A percentile compares a stretch with the other conserved stretches of the same genome.
These are phyloP conservation scores for Epicoccum sorghinum DNA, from an alignment of 2,329 filamentous ascomycete species.

Conservation along the genomic window DNA sequence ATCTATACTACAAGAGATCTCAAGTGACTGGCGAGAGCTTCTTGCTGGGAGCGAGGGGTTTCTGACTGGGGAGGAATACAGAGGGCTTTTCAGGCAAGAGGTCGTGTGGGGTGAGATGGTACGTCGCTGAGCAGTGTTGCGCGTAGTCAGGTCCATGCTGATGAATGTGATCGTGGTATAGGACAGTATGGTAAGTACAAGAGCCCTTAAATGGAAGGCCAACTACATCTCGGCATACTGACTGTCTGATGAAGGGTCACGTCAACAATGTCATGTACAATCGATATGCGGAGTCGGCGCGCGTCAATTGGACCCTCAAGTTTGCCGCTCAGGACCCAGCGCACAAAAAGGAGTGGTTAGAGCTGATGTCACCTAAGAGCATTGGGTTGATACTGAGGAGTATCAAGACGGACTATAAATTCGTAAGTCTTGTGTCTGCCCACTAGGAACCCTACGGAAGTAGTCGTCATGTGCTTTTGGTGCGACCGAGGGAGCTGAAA, in stretches of 20 bases:
- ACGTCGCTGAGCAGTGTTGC: slow-evolving; percentile 31
- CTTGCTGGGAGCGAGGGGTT: slow-evolving; percentile 78
- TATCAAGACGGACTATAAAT: slow-evolving; percentile 85
- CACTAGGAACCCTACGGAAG: slow-evolving; percentile 7
- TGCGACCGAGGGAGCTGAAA: background rate
- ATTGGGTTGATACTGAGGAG: slow-evolving; percentile 79
- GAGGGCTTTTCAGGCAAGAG: slow-evolving; percentile 67
- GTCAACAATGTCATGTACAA: slow-evolving; percentile 89
- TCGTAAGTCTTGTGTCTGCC: slow-evolving; percentile 61
- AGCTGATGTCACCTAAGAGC: slow-evolving; percentile 69
- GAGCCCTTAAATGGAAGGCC: background rate
- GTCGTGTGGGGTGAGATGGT: slow-evolving; percentile 90
- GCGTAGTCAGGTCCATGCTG: slow-evolving; percentile 4
- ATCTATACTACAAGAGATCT: slow-evolving; percentile 64
- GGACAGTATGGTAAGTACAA: slow-evolving; percentile 60
- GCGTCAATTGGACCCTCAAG: slow-evolving; percentile 78
- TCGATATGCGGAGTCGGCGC: slow-evolving; percentile 79
- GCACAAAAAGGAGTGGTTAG: slow-evolving; percentile 68
- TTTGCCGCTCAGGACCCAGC: slow-evolving; percentile 68
- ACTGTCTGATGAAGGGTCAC: slow-evolving; percentile 60
- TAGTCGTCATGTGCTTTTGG: slow-evolving; percentile 3
- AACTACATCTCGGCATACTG: slow-evolving; percentile 21
- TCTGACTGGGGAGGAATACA: slow-evolving; percentile 66
- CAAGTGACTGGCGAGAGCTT: slow-evolving; percentile 72
- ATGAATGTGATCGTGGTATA: slow-evolving; percentile 24